Evolutionary conservation across 345 rosid species (phyloP), one percentile per base, ranked within the genome.

Genomic region (Erodium maritimum): DNA sequence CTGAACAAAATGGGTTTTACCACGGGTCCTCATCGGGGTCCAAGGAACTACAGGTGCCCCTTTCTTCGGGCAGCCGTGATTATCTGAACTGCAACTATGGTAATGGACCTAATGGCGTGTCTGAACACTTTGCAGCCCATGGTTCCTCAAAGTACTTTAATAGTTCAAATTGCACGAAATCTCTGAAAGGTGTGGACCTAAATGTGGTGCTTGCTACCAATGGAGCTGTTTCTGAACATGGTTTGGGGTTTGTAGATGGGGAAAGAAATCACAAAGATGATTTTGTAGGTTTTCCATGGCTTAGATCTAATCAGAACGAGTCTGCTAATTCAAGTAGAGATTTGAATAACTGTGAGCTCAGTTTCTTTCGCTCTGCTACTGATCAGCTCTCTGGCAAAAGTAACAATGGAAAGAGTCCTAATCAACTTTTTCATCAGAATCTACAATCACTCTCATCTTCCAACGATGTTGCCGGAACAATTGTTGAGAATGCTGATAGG

Each of bases 251-350:
- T 56, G 56, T 67, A 63, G 83, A 71, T 68, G 65, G 73, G 52
- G 85, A 70, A 63, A 86, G 76, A 63, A 80, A 45, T 29, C 73
- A 71, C 12, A 80, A 75, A 59, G 82, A 79, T 55, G 58, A 50
- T 62, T 53, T 71, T 23, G 62, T 66, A 17, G 67, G 75, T 56
- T 72, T 86, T 65, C 84, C 96, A 62, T 86, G 96, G 95, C 74
- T 88, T 52, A 78, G 73, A 71, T 71, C 79, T 51, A 81, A 73
- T 60, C 72, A 71, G 72, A 74, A 61, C 54, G 86, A 75, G 17
- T 12, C 5, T 64, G 58, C 67, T 4, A 53, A 48, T 65, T 62
- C 71, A 1, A 70, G 75, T 58, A 60, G 76, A 58, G 88, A 84
- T 73, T 59, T 75, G 63, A 81, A 77, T 65, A 60, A 64, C 0